These are phyloP conservation scores for Leucocoprinus sp. DNA, from an alignment of 768 basidiomycete genomes.

Conservation along the genomic window DNA sequence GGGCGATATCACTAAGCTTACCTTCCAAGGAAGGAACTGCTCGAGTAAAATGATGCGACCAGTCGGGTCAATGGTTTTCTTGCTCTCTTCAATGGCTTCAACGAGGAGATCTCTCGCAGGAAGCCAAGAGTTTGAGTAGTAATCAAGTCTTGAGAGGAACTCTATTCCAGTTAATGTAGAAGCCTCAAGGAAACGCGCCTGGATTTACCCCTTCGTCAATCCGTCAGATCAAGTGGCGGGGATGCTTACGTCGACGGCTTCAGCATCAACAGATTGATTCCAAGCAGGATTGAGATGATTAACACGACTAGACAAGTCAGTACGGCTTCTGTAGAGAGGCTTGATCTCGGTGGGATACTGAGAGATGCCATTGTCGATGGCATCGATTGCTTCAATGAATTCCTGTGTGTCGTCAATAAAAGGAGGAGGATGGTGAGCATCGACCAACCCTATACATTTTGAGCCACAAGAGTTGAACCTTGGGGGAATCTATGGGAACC, in stretches of 20 bases:
- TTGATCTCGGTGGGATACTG: constrained; percentile 64
- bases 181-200: constrained; percentile 73
- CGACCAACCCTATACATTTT: constrained; percentile 73
- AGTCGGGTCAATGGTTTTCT: constrained; percentile 51
- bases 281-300: constrained; percentile 82
- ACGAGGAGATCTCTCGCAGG: constrained; percentile 80
- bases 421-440: constrained; percentile 1
- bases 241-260: constrained; percentile 60
- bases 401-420: too few species aligned
- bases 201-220: not conserved
- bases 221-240: not conserved
- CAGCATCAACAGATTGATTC: constrained; percentile 72
- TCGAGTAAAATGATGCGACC: constrained; percentile 79
- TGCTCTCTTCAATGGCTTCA: constrained; percentile 44
- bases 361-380: constrained; percentile 88
- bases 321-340: constrained; percentile 66
- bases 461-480: constrained; percentile 71
- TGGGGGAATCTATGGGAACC: constrained; percentile 45
- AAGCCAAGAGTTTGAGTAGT: constrained; percentile 85
- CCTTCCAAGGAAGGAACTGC: constrained; percentile 85
- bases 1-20: constrained; percentile 18
- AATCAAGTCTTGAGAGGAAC: constrained; percentile 71
- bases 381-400: constrained; percentile 92
- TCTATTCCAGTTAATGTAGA: constrained; percentile 80
- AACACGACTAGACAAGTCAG: constrained; percentile 82